phyloP scores from a whole-genome alignment of 805 yeast species.

The Wickerhamomyces ciferrii region DNA sequence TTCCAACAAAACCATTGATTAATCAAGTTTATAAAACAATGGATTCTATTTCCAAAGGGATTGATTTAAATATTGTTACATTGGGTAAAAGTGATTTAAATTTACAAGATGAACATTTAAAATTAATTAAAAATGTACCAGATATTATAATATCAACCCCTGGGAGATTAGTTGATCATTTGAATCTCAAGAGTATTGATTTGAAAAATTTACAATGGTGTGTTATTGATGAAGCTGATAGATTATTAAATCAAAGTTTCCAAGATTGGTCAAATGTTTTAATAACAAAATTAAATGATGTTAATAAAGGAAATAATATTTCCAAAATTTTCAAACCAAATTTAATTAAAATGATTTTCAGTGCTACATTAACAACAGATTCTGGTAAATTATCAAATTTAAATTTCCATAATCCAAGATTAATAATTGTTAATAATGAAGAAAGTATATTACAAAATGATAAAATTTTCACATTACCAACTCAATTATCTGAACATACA shows the following conservation, averaged over 20 bases:
- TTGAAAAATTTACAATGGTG: conserved; percentile 53
- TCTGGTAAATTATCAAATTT: conserved; percentile 79
- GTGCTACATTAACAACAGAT: conserved; percentile 92
- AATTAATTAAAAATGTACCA: conserved; percentile 43
- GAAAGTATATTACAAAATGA: conserved; percentile 37
- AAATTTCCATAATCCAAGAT: conserved; percentile 63
- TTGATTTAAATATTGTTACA: conserved; percentile 58
- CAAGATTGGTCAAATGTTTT: conserved; percentile 82
- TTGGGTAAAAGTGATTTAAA: conserved; percentile 48
- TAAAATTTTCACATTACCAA: conserved; percentile 55
- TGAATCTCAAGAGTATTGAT: conserved; percentile 35
- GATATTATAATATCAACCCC: conserved; percentile 73
- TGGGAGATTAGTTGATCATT: conserved; percentile 78
- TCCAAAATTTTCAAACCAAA: conserved; percentile 18
- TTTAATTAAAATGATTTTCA: conserved; percentile 69
- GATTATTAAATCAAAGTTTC: conserved; percentile 79
- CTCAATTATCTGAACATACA: conserved; percentile 39
- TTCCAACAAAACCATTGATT: conserved; percentile 88
- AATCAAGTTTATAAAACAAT: conserved; percentile 74
- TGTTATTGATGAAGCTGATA: conserved; percentile 79
- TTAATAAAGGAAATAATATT: conserved; percentile 25
- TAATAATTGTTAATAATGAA: conserved; percentile 66
- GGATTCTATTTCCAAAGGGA: conserved; percentile 55
- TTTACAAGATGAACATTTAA: conserved; percentile 55
- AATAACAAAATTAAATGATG: conserved; percentile 26